These are phyloP conservation scores for Mucor lusitanicus DNA, from an alignment of 371 early-diverging fungal species.

Conservation along the genomic window DNA sequence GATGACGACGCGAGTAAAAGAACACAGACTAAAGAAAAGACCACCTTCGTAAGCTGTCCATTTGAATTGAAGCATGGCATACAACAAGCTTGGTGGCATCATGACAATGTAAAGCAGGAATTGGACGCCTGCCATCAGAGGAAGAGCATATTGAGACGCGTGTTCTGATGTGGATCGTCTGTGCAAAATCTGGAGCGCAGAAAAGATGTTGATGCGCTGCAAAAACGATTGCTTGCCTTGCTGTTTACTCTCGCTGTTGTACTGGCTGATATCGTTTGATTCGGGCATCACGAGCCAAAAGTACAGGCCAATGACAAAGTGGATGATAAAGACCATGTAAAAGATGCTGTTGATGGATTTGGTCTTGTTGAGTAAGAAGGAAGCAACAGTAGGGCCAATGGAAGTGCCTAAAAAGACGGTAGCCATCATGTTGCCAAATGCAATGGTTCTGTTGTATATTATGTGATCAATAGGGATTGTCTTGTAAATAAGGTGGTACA, in stretches of 20 bases:
- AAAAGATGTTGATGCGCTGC: constrained; percentile 37
- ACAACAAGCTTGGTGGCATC: constrained; percentile 43
- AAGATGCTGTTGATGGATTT: constrained; percentile 31
- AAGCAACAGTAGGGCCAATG: constrained; percentile 30
- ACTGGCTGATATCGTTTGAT: constrained; percentile 22
- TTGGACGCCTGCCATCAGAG: constrained; percentile 22
- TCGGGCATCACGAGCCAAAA: constrained; percentile 41
- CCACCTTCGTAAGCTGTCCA: constrained; percentile 54
- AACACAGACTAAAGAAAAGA: constrained; percentile 23
- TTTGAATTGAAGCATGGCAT: constrained; percentile 44
- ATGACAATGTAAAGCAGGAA: constrained; percentile 28
- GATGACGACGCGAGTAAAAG: constrained; percentile 26
- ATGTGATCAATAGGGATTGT: no score
- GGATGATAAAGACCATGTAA: constrained; percentile 22
- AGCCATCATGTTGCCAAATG: constrained; percentile 40
- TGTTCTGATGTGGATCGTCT: constrained; percentile 6
- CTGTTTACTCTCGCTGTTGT: neutral
- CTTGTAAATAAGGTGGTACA: constrained; percentile 2
- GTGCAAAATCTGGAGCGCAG: constrained; percentile 29
- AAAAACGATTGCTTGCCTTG: neutral
- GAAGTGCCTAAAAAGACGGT: constrained; percentile 27
- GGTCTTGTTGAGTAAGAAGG: constrained; percentile 21
- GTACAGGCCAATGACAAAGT: neutral
- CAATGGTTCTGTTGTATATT: constrained; percentile 34
- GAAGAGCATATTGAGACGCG: constrained; percentile 24